These are phyloP conservation scores for Hypocrella siamensis DNA, from an alignment of 2,329 filamentous ascomycete species.

Conservation along the genomic window DNA sequence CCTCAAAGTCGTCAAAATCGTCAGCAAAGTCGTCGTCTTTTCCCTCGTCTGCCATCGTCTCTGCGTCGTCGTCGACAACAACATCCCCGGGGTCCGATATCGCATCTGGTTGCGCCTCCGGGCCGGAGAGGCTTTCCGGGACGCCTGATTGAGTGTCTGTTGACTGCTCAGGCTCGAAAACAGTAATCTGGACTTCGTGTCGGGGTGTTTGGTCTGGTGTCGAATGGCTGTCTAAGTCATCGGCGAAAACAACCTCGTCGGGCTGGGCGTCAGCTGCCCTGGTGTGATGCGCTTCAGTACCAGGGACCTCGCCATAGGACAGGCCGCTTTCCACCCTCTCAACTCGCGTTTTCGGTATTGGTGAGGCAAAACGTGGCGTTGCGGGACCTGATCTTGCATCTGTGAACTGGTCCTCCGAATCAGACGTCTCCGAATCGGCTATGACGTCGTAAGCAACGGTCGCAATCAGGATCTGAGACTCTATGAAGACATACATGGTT, in stretches of 20 bases:
- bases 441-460: constrained; percentile 10
- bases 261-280: constrained; percentile 41
- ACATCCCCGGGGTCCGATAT: constrained; percentile 14
- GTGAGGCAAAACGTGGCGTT: constrained; percentile 27
- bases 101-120: constrained; percentile 38
- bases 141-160: not conserved
- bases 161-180: constrained; percentile 22
- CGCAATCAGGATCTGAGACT: constrained; percentile 1
- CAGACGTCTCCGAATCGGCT: constrained; percentile 32
- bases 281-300: constrained; percentile 40
- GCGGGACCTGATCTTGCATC: constrained; percentile 42
- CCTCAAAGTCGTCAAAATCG: constrained; percentile 48
- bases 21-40: constrained; percentile 36
- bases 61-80: not conserved
- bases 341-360: constrained; percentile 42
- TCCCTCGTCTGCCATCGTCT: not conserved
- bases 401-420: constrained; percentile 55
- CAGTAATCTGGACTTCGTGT: constrained; percentile 21
- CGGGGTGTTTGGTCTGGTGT: constrained; percentile 8
- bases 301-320: constrained; percentile 44
- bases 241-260: constrained; percentile 40
- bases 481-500: constrained; percentile 29
- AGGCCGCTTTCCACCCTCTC: constrained; percentile 38
- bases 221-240: constrained; percentile 10
- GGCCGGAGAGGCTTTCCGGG: constrained; percentile 10